These are phyloP conservation scores for Nicotiana undulata DNA, from an alignment of 257 asterid species.

Conservation along the genomic window DNA sequence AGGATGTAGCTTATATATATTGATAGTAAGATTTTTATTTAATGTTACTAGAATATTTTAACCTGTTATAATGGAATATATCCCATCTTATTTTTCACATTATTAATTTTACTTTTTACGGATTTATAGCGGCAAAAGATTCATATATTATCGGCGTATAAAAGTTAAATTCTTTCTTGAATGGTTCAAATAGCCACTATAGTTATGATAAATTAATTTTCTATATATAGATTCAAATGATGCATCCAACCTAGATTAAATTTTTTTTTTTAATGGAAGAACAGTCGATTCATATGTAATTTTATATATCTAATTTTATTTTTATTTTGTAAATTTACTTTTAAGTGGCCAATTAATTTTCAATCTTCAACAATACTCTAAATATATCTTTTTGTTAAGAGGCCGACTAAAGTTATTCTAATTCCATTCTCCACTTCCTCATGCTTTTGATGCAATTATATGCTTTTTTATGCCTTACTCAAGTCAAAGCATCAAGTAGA, in stretches of 20 bases:
- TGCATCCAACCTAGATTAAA: too few species aligned
- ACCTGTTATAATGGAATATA: neutral
- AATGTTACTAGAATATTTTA: neutral
- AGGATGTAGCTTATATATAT: neutral
- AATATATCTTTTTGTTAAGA: conserved; percentile 18
- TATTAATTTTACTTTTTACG: neutral
- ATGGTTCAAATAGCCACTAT: neutral
- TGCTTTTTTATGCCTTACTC: neutral
- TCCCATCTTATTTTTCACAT: neutral
- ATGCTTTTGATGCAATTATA: conserved; percentile 17
- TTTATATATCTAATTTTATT: neutral
- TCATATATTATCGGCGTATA: too few species aligned
- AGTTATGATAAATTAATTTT: neutral
- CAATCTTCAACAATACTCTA: conserved; percentile 34
- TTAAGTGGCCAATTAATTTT: conserved; percentile 9
- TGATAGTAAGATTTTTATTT: neutral
- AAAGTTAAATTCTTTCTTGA: too few species aligned
- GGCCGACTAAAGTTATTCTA: conserved; percentile 39
- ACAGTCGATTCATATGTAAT: neutral
- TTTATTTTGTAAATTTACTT: neutral
- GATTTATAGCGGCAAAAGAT: too few species aligned
- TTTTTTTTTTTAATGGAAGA: neutral
- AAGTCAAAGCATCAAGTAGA: neutral
- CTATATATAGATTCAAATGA: neutral
- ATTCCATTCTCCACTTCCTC: conserved; percentile 28